A percentile compares a stretch with the other conserved stretches of the same genome.
Conservation (phyloP, 805 yeast species). For the Nakazawaea ishiwadae region DNA sequence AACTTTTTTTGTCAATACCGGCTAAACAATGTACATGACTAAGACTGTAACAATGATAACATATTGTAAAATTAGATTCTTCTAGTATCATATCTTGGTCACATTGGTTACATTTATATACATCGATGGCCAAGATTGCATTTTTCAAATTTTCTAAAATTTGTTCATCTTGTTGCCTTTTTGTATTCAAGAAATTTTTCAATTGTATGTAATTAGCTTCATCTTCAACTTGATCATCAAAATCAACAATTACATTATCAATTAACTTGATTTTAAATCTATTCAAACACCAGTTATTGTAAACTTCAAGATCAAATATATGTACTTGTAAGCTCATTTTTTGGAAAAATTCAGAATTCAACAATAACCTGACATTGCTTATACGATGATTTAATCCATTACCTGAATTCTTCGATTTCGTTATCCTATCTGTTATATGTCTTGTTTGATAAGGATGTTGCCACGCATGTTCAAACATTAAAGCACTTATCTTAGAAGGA, state of each 20-base stretch:
- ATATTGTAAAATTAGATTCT: not conserved
- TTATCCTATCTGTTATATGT: slow-evolving; percentile 44
- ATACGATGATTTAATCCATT: slow-evolving; percentile 40
- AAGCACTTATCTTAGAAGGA: slow-evolving; percentile 61
- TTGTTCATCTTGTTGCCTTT: not conserved
- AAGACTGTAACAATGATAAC: slow-evolving; percentile 1
- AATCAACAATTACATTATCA: slow-evolving; percentile 18
- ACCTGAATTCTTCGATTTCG: slow-evolving; percentile 32
- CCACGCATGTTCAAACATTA: slow-evolving; percentile 84
- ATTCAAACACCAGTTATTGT: slow-evolving; percentile 31
- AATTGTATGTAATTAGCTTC: slow-evolving; percentile 26
- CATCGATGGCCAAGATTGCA: not conserved
- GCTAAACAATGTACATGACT: slow-evolving; percentile 3
- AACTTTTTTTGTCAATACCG: not conserved
- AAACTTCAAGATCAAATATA: slow-evolving; percentile 33
- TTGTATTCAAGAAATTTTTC: slow-evolving; percentile 15
- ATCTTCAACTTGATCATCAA: slow-evolving; percentile 9
- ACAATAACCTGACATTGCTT: slow-evolving; percentile 41
- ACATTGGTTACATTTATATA: slow-evolving; percentile 1
- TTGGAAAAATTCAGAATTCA: slow-evolving; percentile 38
- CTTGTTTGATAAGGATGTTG: slow-evolving; percentile 69
- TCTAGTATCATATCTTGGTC: not conserved
- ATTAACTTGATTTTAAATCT: slow-evolving; percentile 23
- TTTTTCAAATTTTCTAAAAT: slow-evolving; percentile 14
- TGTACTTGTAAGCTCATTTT: slow-evolving; percentile 41